A percentile compares a stretch with the other conserved stretches of the same genome.
phyloP scores from a whole-genome alignment of 148 eudicot genomes.

The Silene uniflora region DNA sequence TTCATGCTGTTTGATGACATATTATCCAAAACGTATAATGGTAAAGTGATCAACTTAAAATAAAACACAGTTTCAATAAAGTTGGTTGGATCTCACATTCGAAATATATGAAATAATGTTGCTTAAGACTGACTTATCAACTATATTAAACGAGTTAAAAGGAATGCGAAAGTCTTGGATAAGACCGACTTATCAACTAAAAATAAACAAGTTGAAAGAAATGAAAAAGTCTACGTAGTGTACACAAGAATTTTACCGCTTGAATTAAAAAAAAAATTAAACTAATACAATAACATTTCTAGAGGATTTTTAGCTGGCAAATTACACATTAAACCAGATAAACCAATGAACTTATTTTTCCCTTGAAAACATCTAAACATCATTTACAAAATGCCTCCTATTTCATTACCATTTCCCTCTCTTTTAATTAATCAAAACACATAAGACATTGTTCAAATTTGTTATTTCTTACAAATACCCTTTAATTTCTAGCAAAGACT shows the following conservation, averaged over 20 bases:
- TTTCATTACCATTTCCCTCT: constrained; percentile 4
- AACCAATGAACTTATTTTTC: constrained; percentile 12
- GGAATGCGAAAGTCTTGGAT: no score
- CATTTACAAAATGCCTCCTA: constrained; percentile 2
- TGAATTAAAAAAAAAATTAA: neutral
- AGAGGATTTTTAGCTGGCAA: constrained; percentile 21
- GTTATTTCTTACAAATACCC: neutral
- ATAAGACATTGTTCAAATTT: neutral
- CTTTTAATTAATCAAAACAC: constrained; percentile 8
- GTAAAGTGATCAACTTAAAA: no score
- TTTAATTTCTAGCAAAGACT: neutral
- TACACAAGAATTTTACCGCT: neutral
- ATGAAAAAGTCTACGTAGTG: neutral
- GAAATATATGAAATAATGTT: no score
- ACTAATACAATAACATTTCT: neutral
- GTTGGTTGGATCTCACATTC: no score
- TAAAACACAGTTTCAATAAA: no score
- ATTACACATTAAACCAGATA: constrained; percentile 12
- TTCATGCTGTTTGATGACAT: no score
- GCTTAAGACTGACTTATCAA: no score
- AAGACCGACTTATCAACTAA: neutral
- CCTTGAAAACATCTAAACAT: neutral
- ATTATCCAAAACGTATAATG: no score
- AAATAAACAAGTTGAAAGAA: neutral
- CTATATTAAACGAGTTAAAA: no score